Evolutionary conservation across 1,284 basidiomycete genomes (phyloP).

Genomic region (Violaceomyces palustris): DNA sequence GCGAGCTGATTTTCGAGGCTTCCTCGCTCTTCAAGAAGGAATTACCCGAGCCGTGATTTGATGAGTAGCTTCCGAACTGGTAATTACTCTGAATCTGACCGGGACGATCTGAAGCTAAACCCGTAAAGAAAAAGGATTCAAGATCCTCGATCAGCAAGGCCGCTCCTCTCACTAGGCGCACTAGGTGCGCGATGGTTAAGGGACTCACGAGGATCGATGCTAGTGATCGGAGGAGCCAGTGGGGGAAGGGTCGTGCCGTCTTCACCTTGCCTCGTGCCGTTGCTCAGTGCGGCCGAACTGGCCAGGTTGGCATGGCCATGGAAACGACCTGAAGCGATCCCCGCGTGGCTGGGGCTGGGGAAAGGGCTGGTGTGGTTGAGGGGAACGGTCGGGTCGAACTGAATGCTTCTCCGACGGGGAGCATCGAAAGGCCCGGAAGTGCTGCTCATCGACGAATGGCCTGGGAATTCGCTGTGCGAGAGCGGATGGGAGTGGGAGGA

Average conservation of each 20-base stretch:
- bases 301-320: too few species aligned
- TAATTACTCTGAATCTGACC: constrained; percentile 24
- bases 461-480: background rate
- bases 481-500: background rate
- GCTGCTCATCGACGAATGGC: constrained; percentile 14
- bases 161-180: too few species aligned
- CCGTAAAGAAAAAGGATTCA: too few species aligned
- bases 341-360: constrained; percentile 18
- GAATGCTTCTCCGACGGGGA: constrained; percentile 24
- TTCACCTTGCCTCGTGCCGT: too few species aligned
- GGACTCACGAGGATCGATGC: too few species aligned
- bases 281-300: too few species aligned
- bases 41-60: constrained; percentile 11
- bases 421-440: constrained; percentile 24
- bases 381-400: constrained; percentile 31
- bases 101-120: too few species aligned
- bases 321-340: too few species aligned
- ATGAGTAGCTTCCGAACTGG: constrained; percentile 26
- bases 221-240: too few species aligned
- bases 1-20: background rate
- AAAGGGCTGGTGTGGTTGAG: constrained; percentile 18
- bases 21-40: constrained; percentile 17
- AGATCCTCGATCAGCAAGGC: too few species aligned
- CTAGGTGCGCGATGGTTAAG: too few species aligned
- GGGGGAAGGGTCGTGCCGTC: constrained; percentile 8